Evolutionary conservation across 495 filamentous ascomycete species (phyloP), one percentile per base, ranked within the genome.

Genomic region (Staphylotrichum tortipilum): DNA sequence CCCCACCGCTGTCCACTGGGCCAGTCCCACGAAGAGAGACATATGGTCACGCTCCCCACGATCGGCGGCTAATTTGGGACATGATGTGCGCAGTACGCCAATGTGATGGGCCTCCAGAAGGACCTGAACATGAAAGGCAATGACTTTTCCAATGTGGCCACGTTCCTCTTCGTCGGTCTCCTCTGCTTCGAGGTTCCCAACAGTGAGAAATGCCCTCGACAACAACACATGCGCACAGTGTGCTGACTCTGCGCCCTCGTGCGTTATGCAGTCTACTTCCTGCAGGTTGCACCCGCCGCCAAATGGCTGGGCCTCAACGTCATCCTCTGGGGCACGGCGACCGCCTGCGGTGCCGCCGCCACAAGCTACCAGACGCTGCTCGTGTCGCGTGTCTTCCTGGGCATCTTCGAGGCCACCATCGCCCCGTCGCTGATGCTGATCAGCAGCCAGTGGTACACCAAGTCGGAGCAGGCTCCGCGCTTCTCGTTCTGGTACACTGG

Each of bases 401-500:
- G 82, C 9, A 69, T 79, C 47, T 78, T 83, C 49, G 82, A 84
- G 67, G 78, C 81, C 15, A 75, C 77, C 23, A 78, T 84, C 46
- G 74, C 73, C 37, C 82, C 82, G 12, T 75, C 71, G 2, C 62
- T 84, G 31, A 78, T 80, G 39, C 65, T 78, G 23, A 71, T 78
- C 52, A 70, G 62, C 45, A 64, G 65, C 55, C 60, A 62, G 54
- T 85, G 79, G 78, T 85, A 85, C 56, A 85, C 78, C 12, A 77
- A 78, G 39, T 72, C 73, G 0, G 80, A 84, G 56, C 72, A 76
- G 35, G 75, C 77, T 3, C 77, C 78, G 1, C 74, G 82, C 17
- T 82, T 81, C 53, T 74, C 70, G n/a, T 66, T 83, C 55, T 85
- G 82, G 82, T 83, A 80, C 58, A 70, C 68, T 28, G 80, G 81